Evolutionary conservation across 2,329 filamentous ascomycete species (phyloP).

Genomic region (Trichoderma atroviride): DNA sequence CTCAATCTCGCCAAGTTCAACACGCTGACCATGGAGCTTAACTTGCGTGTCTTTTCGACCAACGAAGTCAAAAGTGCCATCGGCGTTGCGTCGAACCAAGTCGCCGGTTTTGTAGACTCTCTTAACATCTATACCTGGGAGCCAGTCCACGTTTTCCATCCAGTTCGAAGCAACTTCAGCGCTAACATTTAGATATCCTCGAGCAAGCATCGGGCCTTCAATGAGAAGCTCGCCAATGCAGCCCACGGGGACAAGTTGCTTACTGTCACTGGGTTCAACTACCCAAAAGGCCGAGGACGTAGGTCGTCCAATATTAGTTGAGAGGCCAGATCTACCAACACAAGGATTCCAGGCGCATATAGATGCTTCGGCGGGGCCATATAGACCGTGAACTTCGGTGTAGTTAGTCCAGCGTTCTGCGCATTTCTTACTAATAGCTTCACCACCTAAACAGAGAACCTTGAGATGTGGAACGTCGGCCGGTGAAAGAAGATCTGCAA

Average conservation of each 20-base stretch:
- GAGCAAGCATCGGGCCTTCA: conserved; percentile 31
- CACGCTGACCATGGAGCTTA: conserved; percentile 26
- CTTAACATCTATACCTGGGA: not conserved
- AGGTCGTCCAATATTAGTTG: conserved; percentile 26
- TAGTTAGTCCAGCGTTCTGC: conserved; percentile 15
- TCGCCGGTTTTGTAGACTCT: conserved; percentile 25
- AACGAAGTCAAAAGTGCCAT: conserved; percentile 26
- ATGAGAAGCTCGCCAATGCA: conserved; percentile 32
- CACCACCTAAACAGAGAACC: conserved; percentile 25
- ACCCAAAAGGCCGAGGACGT: conserved; percentile 29
- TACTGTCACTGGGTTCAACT: conserved; percentile 27
- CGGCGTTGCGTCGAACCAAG: conserved; percentile 25
- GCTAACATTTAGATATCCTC: conserved; percentile 28
- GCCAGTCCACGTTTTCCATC: conserved; percentile 26
- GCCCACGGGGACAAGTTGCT: conserved; percentile 29
- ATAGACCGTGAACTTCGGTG: conserved; percentile 14
- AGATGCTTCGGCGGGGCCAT: conserved; percentile 25
- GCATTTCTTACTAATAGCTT: conserved; percentile 23
- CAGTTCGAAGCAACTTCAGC: conserved; percentile 29
- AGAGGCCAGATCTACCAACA: conserved; percentile 5
- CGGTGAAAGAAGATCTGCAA: conserved; percentile 27
- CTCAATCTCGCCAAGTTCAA: conserved; percentile 27
- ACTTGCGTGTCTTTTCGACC: conserved; percentile 26
- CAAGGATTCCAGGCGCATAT: conserved; percentile 21
- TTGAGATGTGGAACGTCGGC: conserved; percentile 19